These are phyloP conservation scores for Scheffersomyces lignosus DNA, from an alignment of 805 yeast genomes.

Conservation along the genomic window DNA sequence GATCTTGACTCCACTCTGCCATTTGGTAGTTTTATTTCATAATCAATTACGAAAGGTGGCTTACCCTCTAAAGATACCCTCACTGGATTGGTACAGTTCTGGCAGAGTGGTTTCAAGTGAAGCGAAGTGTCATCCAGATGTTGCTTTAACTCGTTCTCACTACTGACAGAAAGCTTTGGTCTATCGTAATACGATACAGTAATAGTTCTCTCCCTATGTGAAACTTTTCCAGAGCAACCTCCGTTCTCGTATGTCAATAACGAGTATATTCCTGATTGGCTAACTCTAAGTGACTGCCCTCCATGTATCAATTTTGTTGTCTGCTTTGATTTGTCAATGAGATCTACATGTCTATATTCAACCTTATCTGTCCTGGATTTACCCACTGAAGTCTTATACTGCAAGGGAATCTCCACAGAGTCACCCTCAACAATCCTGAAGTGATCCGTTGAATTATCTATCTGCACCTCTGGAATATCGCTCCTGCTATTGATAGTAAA, in stretches of 20 bases:
- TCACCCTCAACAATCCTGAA: conserved; percentile 62
- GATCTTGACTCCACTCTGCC: conserved; percentile 44
- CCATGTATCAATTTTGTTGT: conserved; percentile 8
- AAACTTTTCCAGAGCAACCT: conserved; percentile 46
- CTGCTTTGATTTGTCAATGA: conserved; percentile 21
- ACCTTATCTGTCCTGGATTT: conserved; percentile 28
- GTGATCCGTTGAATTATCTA: conserved; percentile 7
- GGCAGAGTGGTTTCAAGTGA: conserved; percentile 32
- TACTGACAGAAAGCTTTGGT: conserved; percentile 23
- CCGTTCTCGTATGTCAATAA: conserved; percentile 40
- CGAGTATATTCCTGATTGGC: conserved; percentile 43
- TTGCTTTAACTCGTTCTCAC: conserved; percentile 18
- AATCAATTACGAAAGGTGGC: conserved; percentile 69
- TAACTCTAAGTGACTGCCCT: conserved; percentile 25
- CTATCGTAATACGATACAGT: conserved; percentile 21
- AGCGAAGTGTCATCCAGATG: conserved; percentile 21
- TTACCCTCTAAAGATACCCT: conserved; percentile 51
- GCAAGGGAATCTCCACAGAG: conserved; percentile 53
- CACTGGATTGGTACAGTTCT: conserved; percentile 24
- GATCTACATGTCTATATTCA: conserved; percentile 26
- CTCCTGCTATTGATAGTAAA: conserved; percentile 62
- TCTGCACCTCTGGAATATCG: conserved; percentile 56
- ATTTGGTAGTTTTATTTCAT: conserved; percentile 59
- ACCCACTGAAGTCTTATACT: conserved; percentile 34
- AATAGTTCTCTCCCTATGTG: conserved; percentile 15